phyloP scores from a whole-genome alignment of 441 rosid species.

The Metrosideros polymorpha region DNA sequence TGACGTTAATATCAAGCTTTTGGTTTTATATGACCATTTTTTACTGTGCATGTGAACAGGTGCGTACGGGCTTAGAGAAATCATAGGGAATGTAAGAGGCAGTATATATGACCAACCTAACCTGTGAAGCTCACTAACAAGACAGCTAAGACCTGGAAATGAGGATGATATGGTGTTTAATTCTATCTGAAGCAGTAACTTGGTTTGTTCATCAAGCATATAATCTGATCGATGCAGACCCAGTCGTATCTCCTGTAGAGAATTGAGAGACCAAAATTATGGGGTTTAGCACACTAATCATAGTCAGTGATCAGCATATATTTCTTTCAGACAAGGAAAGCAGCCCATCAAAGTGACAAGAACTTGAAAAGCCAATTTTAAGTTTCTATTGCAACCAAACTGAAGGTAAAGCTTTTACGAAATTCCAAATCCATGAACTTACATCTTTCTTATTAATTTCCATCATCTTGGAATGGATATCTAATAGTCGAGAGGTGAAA shows the following conservation, averaged over 20 bases:
- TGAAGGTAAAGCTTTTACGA: not conserved
- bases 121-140: constrained; percentile 89
- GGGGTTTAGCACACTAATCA: not conserved
- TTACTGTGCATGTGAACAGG: not conserved
- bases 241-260: constrained; percentile 73
- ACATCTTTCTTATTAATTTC: constrained; percentile 88
- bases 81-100: not conserved
- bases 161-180: constrained; percentile 84
- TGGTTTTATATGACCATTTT: not conserved
- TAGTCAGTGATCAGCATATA: not conserved
- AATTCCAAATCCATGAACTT: not conserved
- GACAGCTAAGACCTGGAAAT: constrained; percentile 74
- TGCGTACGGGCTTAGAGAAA: not conserved
- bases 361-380: not conserved
- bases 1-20: not conserved
- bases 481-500: constrained; percentile 89
- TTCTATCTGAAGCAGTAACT: constrained; percentile 90
- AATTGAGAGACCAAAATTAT: not conserved
- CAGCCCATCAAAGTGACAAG: not conserved
- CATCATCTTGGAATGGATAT: constrained; percentile 88
- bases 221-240: constrained; percentile 98
- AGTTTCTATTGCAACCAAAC: not conserved
- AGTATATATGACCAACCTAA: constrained; percentile 8
- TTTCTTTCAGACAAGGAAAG: not conserved
- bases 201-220: constrained; percentile 96